These are phyloP conservation scores for Zymoseptoria ardabiliae DNA, from an alignment of 2,329 filamentous ascomycete genomes.

Conservation along the genomic window DNA sequence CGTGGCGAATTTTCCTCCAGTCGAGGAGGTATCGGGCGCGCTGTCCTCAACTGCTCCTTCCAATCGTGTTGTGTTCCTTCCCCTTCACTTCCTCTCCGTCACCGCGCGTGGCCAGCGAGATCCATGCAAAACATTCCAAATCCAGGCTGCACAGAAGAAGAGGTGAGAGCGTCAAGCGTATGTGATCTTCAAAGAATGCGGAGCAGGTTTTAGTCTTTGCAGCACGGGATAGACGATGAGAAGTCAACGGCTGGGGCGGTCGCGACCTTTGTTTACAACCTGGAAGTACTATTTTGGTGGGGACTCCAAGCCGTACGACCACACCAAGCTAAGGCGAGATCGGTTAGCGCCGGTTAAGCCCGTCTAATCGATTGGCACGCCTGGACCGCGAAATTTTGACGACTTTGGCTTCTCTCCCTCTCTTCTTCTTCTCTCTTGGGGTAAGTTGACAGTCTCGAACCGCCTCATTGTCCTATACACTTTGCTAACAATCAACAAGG, in stretches of 20 bases:
- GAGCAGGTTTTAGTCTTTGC: background rate
- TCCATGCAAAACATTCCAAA: background rate
- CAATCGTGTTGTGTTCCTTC: background rate
- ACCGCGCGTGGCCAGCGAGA: background rate
- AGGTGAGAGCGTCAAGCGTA: background rate
- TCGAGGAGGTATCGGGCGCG: background rate
- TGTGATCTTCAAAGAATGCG: background rate
- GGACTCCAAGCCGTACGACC: background rate
- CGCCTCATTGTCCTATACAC: background rate
- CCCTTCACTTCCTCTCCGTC: background rate
- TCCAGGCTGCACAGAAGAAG: background rate
- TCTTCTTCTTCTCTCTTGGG: slow-evolving; percentile 39
- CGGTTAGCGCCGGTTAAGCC: background rate
- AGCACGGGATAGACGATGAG: background rate
- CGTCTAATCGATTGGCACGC: background rate
- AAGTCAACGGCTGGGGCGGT: background rate
- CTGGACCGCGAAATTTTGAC: background rate
- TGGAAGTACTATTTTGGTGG: background rate
- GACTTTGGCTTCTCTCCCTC: slow-evolving; percentile 3
- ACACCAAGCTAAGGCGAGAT: background rate
- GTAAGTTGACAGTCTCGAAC: slow-evolving; percentile 32
- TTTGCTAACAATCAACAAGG: slow-evolving; percentile 3
- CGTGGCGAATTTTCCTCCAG: background rate
- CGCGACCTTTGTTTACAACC: background rate
- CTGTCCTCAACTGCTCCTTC: background rate